Conservation (phyloP, 345 rosid genomes). For the Lumnitzera racemosa region DNA sequence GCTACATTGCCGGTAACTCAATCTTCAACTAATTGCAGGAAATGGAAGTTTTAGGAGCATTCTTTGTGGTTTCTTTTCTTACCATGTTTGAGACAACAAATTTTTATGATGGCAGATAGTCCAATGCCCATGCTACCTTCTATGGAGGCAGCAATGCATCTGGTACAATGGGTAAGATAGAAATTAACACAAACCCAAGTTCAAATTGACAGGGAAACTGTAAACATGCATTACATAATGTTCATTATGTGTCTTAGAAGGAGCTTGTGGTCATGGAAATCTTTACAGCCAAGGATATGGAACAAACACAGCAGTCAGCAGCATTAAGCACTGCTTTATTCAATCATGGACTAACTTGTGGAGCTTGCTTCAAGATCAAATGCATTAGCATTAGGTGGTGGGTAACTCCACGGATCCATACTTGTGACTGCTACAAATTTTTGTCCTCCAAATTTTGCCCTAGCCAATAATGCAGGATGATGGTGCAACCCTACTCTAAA, state of each 20-base stretch:
- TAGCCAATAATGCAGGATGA: constrained; percentile 23
- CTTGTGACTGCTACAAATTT: constrained; percentile 29
- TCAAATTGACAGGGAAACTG: too few relatives aligned
- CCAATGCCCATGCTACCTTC: constrained; percentile 37
- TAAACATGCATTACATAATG: too few relatives aligned
- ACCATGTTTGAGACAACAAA: constrained; percentile 23
- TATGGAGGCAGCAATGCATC: constrained; percentile 41
- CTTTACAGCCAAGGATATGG: constrained; percentile 25
- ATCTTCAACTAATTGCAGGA: constrained; percentile 11
- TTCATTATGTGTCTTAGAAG: constrained; percentile 9
- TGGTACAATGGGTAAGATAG: constrained; percentile 37
- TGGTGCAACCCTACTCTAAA: constrained; percentile 31
- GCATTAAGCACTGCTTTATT: constrained; percentile 25
- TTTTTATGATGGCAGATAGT: constrained; percentile 31
- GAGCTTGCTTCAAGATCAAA: constrained; percentile 31
- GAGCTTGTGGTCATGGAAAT: constrained; percentile 25
- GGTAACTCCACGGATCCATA: constrained; percentile 17
- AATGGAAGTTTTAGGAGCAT: constrained; percentile 30
- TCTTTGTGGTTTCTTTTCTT: constrained; percentile 13
- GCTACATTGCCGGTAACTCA: too few relatives aligned
- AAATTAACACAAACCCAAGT: not conserved
- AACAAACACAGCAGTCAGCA: constrained; percentile 20
- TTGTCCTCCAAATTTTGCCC: constrained; percentile 34
- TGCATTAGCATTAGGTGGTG: constrained; percentile 29
- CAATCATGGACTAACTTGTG: constrained; percentile 24